Conservation (phyloP, 2,329 filamentous ascomycete genomes). For the Cylindrodendrum hubeiense region DNA sequence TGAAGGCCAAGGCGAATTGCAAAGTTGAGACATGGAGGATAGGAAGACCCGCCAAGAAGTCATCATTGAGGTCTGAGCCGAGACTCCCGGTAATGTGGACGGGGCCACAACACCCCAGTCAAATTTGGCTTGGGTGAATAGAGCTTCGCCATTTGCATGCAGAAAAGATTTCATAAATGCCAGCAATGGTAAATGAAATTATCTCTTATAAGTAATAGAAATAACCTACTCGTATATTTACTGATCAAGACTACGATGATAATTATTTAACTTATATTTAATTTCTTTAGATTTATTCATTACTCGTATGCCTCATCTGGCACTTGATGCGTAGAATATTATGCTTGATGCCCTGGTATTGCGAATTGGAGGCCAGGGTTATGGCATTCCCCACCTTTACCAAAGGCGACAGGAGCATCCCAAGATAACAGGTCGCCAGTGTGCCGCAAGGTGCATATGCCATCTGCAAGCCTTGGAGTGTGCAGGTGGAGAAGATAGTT, state of each 20-base stretch:
- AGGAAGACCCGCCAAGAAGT: slow-evolving; percentile 1
- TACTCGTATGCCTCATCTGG: too few species aligned
- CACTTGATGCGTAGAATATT: too few species aligned
- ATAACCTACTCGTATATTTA: too few species aligned
- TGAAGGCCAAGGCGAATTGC: neutral
- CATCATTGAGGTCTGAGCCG: neutral
- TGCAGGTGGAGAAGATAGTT: neutral
- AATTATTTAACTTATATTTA: too few species aligned
- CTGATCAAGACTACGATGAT: too few species aligned
- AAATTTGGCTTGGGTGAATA: neutral
- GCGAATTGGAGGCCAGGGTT: slow-evolving; percentile 3
- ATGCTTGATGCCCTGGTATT: slow-evolving; percentile 7
- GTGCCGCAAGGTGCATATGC: neutral
- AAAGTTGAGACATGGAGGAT: neutral
- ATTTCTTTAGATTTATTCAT: too few species aligned
- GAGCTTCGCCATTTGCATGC: too few species aligned
- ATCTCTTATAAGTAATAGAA: too few species aligned
- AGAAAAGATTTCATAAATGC: too few species aligned
- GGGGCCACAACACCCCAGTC: slow-evolving; percentile 1
- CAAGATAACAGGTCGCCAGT: neutral
- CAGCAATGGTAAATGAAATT: too few species aligned
- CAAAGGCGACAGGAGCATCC: neutral
- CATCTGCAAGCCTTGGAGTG: neutral
- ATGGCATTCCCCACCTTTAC: neutral
- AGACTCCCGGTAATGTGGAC: slow-evolving; percentile 9